Percentiles rank a stretch among this genome's conserved stretches.
These are phyloP conservation scores for Penicillium mononematosum DNA, from an alignment of 495 filamentous ascomycete genomes.

Conservation along the genomic window DNA sequence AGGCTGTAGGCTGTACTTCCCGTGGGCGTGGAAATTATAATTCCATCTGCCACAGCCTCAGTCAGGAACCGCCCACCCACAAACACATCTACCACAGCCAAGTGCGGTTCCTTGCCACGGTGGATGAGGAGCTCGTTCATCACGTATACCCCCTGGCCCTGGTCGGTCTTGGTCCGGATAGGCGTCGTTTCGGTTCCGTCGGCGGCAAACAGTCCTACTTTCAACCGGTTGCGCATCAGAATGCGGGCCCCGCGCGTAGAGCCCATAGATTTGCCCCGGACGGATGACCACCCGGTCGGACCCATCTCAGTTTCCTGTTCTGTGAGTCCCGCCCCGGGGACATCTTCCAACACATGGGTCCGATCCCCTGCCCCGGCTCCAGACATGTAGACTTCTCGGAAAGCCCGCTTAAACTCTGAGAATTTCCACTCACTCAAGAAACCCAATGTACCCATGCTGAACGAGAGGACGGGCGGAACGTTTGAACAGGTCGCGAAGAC, in stretches of 20 bases:
- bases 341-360: conserved; percentile 33
- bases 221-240: conserved; percentile 80
- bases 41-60: conserved; percentile 89
- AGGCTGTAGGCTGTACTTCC: conserved; percentile 94
- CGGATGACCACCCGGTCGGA: conserved; percentile 64
- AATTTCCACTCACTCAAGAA: conserved; percentile 98
- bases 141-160: conserved; percentile 63
- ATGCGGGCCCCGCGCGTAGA: conserved; percentile 68
- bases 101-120: conserved; percentile 82
- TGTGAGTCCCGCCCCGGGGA: conserved; percentile 20
- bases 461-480: conserved; percentile 90
- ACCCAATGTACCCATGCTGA: conserved; percentile 94
- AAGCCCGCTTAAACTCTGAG: conserved; percentile 82
- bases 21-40: conserved; percentile 90
- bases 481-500: conserved; percentile 78
- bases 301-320: conserved; percentile 26
- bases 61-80: conserved; percentile 84
- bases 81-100: conserved; percentile 85
- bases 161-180: conserved; percentile 43
- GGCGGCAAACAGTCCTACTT: conserved; percentile 72
- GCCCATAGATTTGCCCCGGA: conserved; percentile 83
- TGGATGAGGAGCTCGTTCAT: conserved; percentile 96
- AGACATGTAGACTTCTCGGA: conserved; percentile 91
- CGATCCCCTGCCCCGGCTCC: conserved; percentile 62
- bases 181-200: conserved; percentile 48